Conservation (phyloP, 2,329 filamentous ascomycete genomes). For the Alternaria ventricosa region DNA sequence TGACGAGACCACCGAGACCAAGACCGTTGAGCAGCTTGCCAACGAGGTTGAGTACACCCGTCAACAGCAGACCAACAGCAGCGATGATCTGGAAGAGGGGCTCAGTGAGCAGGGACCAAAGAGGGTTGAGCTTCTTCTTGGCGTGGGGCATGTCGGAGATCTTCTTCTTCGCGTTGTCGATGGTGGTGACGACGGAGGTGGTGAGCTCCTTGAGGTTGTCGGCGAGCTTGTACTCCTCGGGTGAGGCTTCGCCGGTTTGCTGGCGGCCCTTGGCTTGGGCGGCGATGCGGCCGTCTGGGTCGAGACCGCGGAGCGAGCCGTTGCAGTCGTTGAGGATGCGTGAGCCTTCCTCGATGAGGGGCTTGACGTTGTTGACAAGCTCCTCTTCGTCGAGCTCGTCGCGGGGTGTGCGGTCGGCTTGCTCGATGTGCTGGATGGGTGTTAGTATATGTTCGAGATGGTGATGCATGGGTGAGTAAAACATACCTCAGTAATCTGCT, state of each 20-base stretch:
- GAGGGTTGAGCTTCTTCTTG: constrained; percentile 91
- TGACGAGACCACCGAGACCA: constrained; percentile 81
- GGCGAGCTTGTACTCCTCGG: constrained; percentile 84
- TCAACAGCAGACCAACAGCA: constrained; percentile 81
- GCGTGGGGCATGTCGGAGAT: constrained; percentile 91
- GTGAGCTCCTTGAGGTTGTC: constrained; percentile 87
- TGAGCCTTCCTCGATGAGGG: constrained; percentile 84
- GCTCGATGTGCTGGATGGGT: constrained; percentile 71
- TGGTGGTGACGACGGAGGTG: constrained; percentile 77
- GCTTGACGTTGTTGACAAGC: constrained; percentile 84
- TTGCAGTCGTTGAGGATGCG: constrained; percentile 86
- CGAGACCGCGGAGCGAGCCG: constrained; percentile 82
- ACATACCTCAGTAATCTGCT: constrained; percentile 79
- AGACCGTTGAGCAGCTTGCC: constrained; percentile 81
- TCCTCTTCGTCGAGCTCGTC: constrained; percentile 91
- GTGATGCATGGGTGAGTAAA: neutral
- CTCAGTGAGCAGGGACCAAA: constrained; percentile 83
- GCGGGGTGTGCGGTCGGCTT: constrained; percentile 78
- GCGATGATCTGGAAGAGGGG: constrained; percentile 92
- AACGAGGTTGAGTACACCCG: constrained; percentile 83
- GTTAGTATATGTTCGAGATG: constrained; percentile 30
- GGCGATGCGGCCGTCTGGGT: constrained; percentile 86
- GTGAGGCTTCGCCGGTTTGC: constrained; percentile 74
- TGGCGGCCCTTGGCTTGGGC: constrained; percentile 84
- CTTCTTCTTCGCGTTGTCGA: constrained; percentile 87